Base-by-base conservation (phyloP, 2,329 filamentous ascomycete species). In the Escovopsis sp. region DNA sequence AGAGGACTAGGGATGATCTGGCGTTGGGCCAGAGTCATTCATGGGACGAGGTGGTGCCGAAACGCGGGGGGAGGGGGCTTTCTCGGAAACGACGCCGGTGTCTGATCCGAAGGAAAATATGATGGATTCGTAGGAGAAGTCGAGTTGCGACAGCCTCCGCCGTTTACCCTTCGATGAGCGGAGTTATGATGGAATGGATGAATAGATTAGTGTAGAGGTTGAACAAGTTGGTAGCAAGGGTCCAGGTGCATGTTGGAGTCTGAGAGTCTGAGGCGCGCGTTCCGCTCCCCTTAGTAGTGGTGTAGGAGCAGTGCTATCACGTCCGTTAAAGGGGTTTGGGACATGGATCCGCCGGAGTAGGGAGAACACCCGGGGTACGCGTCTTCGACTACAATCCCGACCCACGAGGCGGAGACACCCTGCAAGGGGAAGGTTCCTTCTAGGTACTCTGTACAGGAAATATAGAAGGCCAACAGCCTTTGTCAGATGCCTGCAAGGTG, bases 121-220 rank as follows among this genome's bases (percentile, higher is more conserved):
- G 42, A 43, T 30, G 47, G 44, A 47, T 40, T 37, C 46, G 38
- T 42, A 46, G 39, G 37, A 43, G 40, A 37, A 47, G 5, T 11
- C 27, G 27, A 30, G 9, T 30, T 4, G 8, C 27, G 27, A 30
- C 27, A 30, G 4, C 27, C 34, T 45, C 30, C 16, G 16, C 32
- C 39, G 33, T 45, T 37, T 38, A 31, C 43, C 37, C 41, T 37
- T 45, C 37, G 32, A 39, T 39, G 39, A 42, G 37, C 39, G 37
- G 39, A 45, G 29, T 40, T 30, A 9, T 30, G 8, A 9, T 30
- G 27, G 27, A 30, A 8, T 37, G 40, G 40, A 36, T 39, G 41
- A 29, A 42, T 35, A 37, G 40, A 45, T 31, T 40, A 35, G n/a
- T n/a, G n/a, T 34, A 44, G 42, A 43, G 15, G 39, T 39, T 41